Base-by-base conservation (phyloP, 352 stramenopile species). In the Globisporangium iwayamae region DNA sequence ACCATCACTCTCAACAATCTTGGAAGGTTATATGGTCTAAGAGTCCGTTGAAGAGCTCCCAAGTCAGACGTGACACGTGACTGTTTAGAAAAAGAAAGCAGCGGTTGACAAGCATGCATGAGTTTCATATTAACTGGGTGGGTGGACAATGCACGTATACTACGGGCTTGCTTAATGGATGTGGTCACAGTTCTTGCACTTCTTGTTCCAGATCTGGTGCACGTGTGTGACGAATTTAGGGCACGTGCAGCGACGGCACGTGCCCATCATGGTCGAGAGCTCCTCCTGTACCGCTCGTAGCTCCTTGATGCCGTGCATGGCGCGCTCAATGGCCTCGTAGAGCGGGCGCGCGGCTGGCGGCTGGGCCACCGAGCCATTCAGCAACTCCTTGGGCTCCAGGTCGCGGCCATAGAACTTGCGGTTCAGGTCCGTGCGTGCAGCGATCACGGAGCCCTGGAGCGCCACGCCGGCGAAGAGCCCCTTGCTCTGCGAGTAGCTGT, bases 351-450 rank as follows among this genome's bases (percentile, higher is more conserved):
- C 65, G 4, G 67, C 66, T 39, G 43, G 34, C 1, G 73, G 71
- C n/a, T 73, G 69, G 4, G 46, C 32, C 8, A 81, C 67, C 18
- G 34, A 46, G 18, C 74, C 74, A n/a, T 32, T 77, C 10, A 90
- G 60, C 38, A 92, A 69, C 18, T 71, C 69, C n/a, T 69, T 77
- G 0, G 78, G 61, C 51, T 78, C 66, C 25, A 87, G 56, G 34
- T 90, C 75, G n/a, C 73, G 75, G 11, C 90, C 89, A 70, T 98
- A 98, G 71, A 97, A 97, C 52, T 93, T 94, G 75, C 94, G 87
- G 70, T 98, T 98, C 34, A 97, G 70, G 2, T 39, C 34, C 6
- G 34, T 39, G 34, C 34, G 34, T 7, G 34, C 9, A 0, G 34
- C 34, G 34, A 39, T 39, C 6, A 39, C 34, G 6, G 34, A 39